Evolutionary conservation across 164 flowering plant genomes (phyloP), one percentile per base, ranked within the genome.

Genomic region (Umbilicus rupestris): DNA sequence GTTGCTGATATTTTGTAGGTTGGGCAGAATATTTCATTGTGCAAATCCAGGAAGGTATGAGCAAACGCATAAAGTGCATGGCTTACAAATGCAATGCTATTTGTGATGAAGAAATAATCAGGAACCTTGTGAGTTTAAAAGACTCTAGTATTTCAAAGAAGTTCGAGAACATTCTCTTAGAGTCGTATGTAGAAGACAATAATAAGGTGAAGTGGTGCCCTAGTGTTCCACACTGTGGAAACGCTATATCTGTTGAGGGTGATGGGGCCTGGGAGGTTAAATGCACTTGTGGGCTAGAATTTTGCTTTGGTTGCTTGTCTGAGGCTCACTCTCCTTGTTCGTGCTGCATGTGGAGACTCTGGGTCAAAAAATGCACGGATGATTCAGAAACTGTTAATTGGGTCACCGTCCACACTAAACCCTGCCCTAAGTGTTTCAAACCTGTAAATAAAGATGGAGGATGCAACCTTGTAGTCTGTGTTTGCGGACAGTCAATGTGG

Each of bases 311-410:
- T 70, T 92, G 98, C 74, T 82, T 75, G 66, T 76, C 74, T 62
- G 94, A 89, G 73, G 81, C 86, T 29, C 98, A 92, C 76, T 89
- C 98, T n/a, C 98, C 98, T 74, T 92, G 98, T 69, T 87, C 98
- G 30, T 92, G 98, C 73, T 47, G 73, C 73, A 89, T 89, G 92
- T 92, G 96, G 98, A 82, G 87, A 67, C 89, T 81, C 67, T 92
- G 98, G 98, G 55, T 60, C 57, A 86, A 84, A 76, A 92, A 92
- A 71, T 85, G 94, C 52, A 73, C 70, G 22, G 89, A 89, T 79
- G 98, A 89, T 75, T 87, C 94, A 16, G 89, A 84, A 76, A 84
- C 94, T 0, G 86, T 83, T 62, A 84, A 85, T 39, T 89, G 98
- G 98, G 85, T 92, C 20, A 85, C 88, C 15, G 90, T 77, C 45